Conservation (phyloP, 139 green algal species). For the Chlorella ohadii region DNA sequence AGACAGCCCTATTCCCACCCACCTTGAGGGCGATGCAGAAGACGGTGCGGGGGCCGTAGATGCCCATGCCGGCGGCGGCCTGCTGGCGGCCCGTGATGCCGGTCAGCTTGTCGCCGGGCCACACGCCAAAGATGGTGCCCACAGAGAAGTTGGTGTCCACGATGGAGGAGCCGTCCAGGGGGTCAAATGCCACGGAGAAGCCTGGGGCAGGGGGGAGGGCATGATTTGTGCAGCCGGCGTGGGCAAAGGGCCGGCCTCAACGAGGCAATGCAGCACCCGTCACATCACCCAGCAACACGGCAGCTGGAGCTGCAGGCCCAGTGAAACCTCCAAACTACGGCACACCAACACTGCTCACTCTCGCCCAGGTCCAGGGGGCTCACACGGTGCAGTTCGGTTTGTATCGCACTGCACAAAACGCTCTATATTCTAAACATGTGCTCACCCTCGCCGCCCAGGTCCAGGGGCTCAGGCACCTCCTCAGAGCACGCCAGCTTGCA, state of each 20-base stretch:
- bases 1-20: too few relatives aligned
- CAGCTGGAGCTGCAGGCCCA: too few relatives aligned
- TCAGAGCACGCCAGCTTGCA: slow-evolving; percentile 93
- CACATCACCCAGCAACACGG: too few relatives aligned
- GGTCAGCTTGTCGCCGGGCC: slow-evolving; percentile 87
- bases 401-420: too few relatives aligned
- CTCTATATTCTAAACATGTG: too few relatives aligned
- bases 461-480: slow-evolving; percentile 92
- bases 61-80: slow-evolving; percentile 88
- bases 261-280: too few relatives aligned
- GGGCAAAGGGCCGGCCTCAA: too few relatives aligned
- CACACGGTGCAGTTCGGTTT: too few relatives aligned
- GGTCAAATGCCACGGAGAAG: slow-evolving; percentile 95
- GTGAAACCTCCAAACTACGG: too few relatives aligned
- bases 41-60: slow-evolving; percentile 93
- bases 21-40: slow-evolving; percentile 89
- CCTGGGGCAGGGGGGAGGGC: slow-evolving; percentile 34
- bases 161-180: slow-evolving; percentile 94
- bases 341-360: too few relatives aligned
- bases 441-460: slow-evolving; percentile 68
- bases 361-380: too few relatives aligned
- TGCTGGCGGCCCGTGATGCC: slow-evolving; percentile 83
- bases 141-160: slow-evolving; percentile 98
- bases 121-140: slow-evolving; percentile 95
- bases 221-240: too few relatives aligned